Percentiles rank a stretch among this genome's conserved stretches.
These are phyloP conservation scores for Fistulina hepatica DNA, from an alignment of 1,284 basidiomycete genomes.

Conservation along the genomic window DNA sequence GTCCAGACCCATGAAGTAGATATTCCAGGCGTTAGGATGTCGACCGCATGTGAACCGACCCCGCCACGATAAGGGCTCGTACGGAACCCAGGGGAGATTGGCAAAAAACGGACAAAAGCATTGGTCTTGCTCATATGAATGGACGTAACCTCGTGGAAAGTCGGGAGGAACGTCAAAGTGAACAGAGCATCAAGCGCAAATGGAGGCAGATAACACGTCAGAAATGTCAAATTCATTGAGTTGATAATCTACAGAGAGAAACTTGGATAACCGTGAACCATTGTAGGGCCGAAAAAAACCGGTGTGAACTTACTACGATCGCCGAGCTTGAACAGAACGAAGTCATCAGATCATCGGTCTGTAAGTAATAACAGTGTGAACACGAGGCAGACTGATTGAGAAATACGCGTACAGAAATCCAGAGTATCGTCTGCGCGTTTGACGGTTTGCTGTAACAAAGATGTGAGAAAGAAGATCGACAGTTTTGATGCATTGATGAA, in stretches of 20 bases:
- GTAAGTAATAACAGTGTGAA: slow-evolving; percentile 2
- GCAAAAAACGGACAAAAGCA: slow-evolving; percentile 33
- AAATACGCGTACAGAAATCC: slow-evolving; percentile 75
- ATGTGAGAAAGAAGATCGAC: neutral
- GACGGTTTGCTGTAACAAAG: slow-evolving; percentile 64
- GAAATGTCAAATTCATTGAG: too few species aligned
- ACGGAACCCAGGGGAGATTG: slow-evolving; percentile 24
- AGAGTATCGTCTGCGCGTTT: slow-evolving; percentile 89
- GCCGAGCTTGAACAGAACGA: slow-evolving; percentile 28
- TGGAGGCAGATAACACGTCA: slow-evolving; percentile 9
- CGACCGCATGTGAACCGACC: slow-evolving; percentile 41
- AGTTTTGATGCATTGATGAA: slow-evolving; percentile 16
- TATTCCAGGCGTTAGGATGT: slow-evolving; percentile 26
- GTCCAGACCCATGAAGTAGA: slow-evolving; percentile 2
- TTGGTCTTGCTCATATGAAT: slow-evolving; percentile 75
- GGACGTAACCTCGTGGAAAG: slow-evolving; percentile 54
- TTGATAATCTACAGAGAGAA: slow-evolving; percentile 14
- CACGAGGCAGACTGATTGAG: slow-evolving; percentile 1
- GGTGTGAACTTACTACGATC: slow-evolving; percentile 28
- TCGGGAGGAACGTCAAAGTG: slow-evolving; percentile 72
- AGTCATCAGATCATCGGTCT: slow-evolving; percentile 13
- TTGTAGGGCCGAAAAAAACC: neutral
- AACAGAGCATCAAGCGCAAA: slow-evolving; percentile 31
- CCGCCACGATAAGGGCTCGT: slow-evolving; percentile 27
- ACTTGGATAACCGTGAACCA: slow-evolving; percentile 13